Base-by-base conservation (phyloP, 495 filamentous ascomycete genomes). In the Talaromyces wortmannii region DNA sequence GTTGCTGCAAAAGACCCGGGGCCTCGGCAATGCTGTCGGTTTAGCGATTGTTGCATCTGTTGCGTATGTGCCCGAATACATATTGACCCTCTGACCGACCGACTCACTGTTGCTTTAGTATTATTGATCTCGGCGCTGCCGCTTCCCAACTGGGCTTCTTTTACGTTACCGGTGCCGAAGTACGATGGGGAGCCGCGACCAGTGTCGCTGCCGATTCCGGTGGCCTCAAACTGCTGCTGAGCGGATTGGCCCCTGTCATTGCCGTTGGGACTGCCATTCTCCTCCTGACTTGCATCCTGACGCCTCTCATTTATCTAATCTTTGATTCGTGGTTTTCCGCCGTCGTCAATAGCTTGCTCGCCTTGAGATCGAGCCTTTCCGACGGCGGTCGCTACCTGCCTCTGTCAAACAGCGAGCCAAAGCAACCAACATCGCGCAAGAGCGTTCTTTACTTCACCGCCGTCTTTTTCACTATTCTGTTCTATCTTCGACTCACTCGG, bases 141-240 rank as follows among this genome's bases (percentile, higher is more conserved):
- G 52, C 64, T 1, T 66, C 64, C 3, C 61, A 66, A 29, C 50
- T 64, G 10, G 58, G 57, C 0, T 66, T 66, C 30, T 66, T 62
- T 29, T 52, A 59, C 15, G 59, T 66, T 3, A 64, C 64, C n/a
- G 59, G 64, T 29, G 64, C 56, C 31, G 64, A 66, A 30, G 52
- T 63, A 42, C 61, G 59, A 29, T 66, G 64, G 64, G 59, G 64
- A 48, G 59, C 59, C 31, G 62, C 60, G 13, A 60, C 56, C 18
- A 62, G 57, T 33, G 57, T 64, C 7, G 62, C 59, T 7, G 59
- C 51, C 48, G 61, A 66, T 16, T 56, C 59, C 1, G 64, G 60
- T 30, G 64, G 64, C 2, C 56, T 54, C 23, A 62, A 64, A 10
- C 13, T 66, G 50, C 58, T 66, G 31, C 42, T 66, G 3, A 64